These are phyloP conservation scores for Plasmopara halstedii DNA, from an alignment of 352 stramenopile species.

Conservation along the genomic window DNA sequence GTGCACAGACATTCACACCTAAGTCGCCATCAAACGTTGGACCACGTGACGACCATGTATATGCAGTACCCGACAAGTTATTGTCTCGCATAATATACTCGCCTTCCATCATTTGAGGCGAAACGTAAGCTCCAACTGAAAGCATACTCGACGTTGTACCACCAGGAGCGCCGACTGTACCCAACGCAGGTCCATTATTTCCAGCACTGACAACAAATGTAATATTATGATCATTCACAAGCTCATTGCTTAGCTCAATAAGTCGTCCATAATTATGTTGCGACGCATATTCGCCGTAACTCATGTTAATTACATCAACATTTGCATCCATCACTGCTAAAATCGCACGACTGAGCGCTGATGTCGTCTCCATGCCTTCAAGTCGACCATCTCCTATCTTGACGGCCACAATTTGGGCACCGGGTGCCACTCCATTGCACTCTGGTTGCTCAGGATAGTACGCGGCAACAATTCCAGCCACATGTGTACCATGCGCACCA, in stretches of 20 bases:
- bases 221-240: slow-evolving; percentile 89
- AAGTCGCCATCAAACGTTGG: slow-evolving; percentile 88
- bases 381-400: slow-evolving; percentile 95
- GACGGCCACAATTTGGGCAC: slow-evolving; percentile 89
- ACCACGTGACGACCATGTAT: slow-evolving; percentile 91
- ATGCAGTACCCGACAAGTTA: slow-evolving; percentile 56
- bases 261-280: slow-evolving; percentile 87
- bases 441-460: slow-evolving; percentile 80
- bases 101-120: slow-evolving; percentile 89
- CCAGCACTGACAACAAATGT: slow-evolving; percentile 91
- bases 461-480: slow-evolving; percentile 92
- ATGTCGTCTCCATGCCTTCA: slow-evolving; percentile 91
- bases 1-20: slow-evolving; percentile 90
- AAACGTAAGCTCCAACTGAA: slow-evolving; percentile 93
- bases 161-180: slow-evolving; percentile 89
- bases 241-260: slow-evolving; percentile 83
- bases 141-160: slow-evolving; percentile 86
- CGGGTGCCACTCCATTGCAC: slow-evolving; percentile 90
- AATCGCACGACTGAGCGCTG: slow-evolving; percentile 85
- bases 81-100: slow-evolving; percentile 86
- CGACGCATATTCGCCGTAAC: slow-evolving; percentile 91
- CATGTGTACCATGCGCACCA: slow-evolving; percentile 93
- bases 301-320: slow-evolving; percentile 96
- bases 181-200: slow-evolving; percentile 95
- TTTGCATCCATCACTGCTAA: slow-evolving; percentile 82